Evolutionary conservation across 2,329 filamentous ascomycete genomes (phyloP).

Genomic region (Raffaelea deltoideospora): DNA sequence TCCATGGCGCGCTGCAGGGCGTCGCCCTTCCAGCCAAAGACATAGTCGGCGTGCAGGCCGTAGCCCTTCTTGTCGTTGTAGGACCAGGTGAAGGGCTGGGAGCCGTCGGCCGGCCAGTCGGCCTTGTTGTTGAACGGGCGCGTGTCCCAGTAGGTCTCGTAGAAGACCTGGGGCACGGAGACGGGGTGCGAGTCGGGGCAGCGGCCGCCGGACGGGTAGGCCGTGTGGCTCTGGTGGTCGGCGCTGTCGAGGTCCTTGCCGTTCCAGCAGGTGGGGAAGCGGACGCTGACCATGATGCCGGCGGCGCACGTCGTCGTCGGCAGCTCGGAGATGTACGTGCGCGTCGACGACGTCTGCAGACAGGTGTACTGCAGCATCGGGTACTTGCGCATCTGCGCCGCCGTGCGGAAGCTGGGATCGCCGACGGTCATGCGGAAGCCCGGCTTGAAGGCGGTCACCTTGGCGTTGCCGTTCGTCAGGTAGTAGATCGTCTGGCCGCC

Average conservation of each 20-base stretch:
- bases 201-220: constrained; percentile 4
- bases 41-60: constrained; percentile 6
- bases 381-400: constrained; percentile 19
- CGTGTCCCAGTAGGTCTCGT: constrained; percentile 8
- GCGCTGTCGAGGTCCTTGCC: constrained; percentile 25
- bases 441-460: constrained; percentile 26
- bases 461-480: constrained; percentile 14
- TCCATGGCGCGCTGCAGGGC: constrained; percentile 4
- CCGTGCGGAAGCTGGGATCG: constrained; percentile 18
- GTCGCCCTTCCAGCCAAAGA: constrained; percentile 8
- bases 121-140: constrained; percentile 6
- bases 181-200: constrained; percentile 5
- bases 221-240: constrained; percentile 6
- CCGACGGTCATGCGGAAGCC: constrained; percentile 29
- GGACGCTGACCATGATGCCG: constrained; percentile 24
- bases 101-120: constrained; percentile 5
- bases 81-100: constrained; percentile 7
- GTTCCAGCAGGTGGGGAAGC: constrained; percentile 35
- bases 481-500: constrained; percentile 22
- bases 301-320: constrained; percentile 17
- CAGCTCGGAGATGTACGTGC: constrained; percentile 20
- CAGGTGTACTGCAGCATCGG: constrained; percentile 27
- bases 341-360: constrained; percentile 20
- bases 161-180: constrained; percentile 4
- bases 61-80: constrained; percentile 5